Percentiles rank a stretch among this genome's conserved stretches.
These are phyloP conservation scores for Fulvia fulva DNA, from an alignment of 2,329 filamentous ascomycete species.

Conservation along the genomic window DNA sequence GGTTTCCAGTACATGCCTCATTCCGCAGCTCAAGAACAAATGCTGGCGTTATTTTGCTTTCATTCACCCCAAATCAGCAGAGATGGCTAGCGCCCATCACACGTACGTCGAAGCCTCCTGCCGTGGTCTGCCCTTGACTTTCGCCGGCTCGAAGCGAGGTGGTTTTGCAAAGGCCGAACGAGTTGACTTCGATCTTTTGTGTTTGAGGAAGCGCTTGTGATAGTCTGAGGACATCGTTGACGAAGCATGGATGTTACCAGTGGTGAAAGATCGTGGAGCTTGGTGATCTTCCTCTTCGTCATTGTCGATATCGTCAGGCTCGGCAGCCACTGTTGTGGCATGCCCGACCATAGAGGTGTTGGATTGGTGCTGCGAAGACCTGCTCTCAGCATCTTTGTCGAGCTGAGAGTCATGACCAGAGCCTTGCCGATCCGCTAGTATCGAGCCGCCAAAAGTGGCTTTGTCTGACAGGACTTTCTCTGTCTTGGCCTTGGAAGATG, in stretches of 20 bases:
- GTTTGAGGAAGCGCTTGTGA: neutral
- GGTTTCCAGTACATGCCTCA: too few species aligned
- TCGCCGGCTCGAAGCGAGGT: neutral
- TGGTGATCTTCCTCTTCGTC: neutral
- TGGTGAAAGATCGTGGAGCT: neutral
- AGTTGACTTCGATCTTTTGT: neutral
- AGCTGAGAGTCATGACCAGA: neutral
- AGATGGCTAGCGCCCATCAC: too few species aligned
- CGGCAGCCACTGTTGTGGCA: slow-evolving; percentile 7
- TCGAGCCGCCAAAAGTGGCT: slow-evolving; percentile 11
- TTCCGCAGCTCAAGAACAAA: too few species aligned
- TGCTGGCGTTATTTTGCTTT: too few species aligned
- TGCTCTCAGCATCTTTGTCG: neutral
- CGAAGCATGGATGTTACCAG: slow-evolving; percentile 1
- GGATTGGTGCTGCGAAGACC: neutral
- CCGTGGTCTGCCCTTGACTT: too few species aligned
- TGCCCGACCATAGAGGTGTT: slow-evolving; percentile 16
- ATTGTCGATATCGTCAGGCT: slow-evolving; percentile 8
- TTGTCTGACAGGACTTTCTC: slow-evolving; percentile 8
- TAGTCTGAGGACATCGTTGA: neutral
- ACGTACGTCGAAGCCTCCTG: too few species aligned
- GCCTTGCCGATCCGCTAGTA: neutral
- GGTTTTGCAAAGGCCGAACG: neutral
- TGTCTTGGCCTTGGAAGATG: neutral
- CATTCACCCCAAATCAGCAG: too few species aligned